Percentiles rank a stretch among this genome's conserved stretches.
phyloP scores from a whole-genome alignment of 768 basidiomycete species.

The Lyophyllum shimeji region DNA sequence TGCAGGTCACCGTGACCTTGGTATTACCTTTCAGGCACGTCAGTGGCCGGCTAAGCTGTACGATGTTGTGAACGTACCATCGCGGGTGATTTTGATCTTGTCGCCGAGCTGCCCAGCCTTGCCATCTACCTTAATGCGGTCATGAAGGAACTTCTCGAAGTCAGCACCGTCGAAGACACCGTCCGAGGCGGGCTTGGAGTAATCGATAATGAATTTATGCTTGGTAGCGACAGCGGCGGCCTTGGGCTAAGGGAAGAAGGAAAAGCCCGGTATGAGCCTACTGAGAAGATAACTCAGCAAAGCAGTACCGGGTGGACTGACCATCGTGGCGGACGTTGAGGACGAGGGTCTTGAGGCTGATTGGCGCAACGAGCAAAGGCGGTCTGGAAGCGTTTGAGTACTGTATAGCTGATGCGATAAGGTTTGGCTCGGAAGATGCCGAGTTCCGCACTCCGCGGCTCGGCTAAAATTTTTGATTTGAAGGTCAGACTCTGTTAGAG shows the following conservation, averaged over 20 bases:
- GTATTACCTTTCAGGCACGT: conserved; percentile 54
- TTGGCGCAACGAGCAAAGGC: conserved; percentile 3
- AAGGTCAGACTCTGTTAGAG: not conserved
- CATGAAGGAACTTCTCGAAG: conserved; percentile 87
- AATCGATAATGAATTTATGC: conserved; percentile 85
- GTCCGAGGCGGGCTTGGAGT: conserved; percentile 69
- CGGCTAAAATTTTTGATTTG: conserved; percentile 14
- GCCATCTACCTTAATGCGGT: conserved; percentile 91
- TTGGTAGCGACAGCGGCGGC: conserved; percentile 52
- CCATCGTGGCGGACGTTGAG: conserved; percentile 52
- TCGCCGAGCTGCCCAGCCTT: conserved; percentile 93
- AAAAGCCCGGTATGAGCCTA: conserved; percentile 66
- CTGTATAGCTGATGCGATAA: conserved; percentile 53
- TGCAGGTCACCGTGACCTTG: conserved; percentile 83
- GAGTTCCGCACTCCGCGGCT: conserved; percentile 15
- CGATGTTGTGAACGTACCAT: conserved; percentile 55
- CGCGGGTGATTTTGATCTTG: conserved; percentile 80
- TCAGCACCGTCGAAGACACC: conserved; percentile 61
- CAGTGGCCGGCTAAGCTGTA: not conserved
- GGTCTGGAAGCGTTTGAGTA: conserved; percentile 20
- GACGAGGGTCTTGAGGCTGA: conserved; percentile 28
- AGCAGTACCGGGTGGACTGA: conserved; percentile 67
- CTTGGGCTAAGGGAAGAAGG: conserved; percentile 51
- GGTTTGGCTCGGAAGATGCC: conserved; percentile 25
- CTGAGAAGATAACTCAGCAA: conserved; percentile 93